These are phyloP conservation scores for Pseudevernia furfuracea DNA, from an alignment of 495 filamentous ascomycete species.

Conservation along the genomic window DNA sequence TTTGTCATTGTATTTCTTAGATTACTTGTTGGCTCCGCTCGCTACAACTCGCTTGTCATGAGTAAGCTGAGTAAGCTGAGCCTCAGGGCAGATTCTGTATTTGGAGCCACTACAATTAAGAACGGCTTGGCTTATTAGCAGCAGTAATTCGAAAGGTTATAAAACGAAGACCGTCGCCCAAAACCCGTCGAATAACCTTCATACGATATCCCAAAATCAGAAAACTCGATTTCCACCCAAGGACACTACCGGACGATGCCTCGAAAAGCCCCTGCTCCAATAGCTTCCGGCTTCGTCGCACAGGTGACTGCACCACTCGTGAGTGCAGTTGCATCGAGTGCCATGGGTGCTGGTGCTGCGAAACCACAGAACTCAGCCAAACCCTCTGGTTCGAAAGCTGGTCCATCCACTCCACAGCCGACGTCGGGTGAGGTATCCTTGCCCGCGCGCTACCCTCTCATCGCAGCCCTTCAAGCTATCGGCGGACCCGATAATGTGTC, in stretches of 20 bases:
- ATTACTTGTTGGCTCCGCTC: neutral
- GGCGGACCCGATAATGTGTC: conserved; percentile 8
- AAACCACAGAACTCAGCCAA: neutral
- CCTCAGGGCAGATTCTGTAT: neutral
- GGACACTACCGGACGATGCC: neutral
- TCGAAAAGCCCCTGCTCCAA: neutral
- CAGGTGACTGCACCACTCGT: neutral
- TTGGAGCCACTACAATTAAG: neutral
- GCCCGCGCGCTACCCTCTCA: conserved; percentile 9
- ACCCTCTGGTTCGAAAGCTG: neutral
- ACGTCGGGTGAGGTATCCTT: conserved; percentile 6
- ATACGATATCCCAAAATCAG: neutral
- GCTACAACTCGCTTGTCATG: neutral
- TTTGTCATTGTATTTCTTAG: too few species aligned
- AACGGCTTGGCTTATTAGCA: neutral
- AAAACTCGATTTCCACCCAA: neutral
- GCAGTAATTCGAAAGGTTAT: too few species aligned
- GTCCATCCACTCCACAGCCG: neutral
- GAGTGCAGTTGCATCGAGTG: neutral
- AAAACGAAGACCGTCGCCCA: too few species aligned
- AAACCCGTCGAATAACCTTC: too few species aligned
- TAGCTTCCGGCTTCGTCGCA: neutral
- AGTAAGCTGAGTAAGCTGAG: conserved; percentile 1
- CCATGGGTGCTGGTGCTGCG: neutral
- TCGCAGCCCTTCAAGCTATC: conserved; percentile 10